Evolutionary conservation across 2,329 filamentous ascomycete species (phyloP).

Genomic region (Alternaria longipes): DNA sequence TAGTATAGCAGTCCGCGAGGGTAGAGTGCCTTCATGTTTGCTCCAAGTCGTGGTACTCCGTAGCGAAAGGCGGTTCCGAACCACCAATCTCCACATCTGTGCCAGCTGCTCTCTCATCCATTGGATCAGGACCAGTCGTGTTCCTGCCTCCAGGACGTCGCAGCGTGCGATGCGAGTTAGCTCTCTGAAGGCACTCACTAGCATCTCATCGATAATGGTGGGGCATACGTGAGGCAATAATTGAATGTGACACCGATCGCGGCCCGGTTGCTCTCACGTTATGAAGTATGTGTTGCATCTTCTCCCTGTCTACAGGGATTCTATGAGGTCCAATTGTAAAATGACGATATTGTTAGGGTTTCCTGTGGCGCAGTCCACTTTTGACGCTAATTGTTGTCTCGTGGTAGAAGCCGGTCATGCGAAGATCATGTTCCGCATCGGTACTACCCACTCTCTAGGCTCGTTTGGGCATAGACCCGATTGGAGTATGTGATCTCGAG

Average conservation of each 20-base stretch:
- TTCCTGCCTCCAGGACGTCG: not conserved
- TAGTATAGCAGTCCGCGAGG: not conserved
- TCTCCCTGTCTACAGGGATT: not conserved
- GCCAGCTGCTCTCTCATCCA: not conserved
- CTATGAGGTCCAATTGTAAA: not conserved
- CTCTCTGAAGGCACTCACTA: not conserved
- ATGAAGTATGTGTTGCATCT: not conserved
- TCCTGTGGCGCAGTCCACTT: not conserved
- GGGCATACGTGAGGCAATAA: not conserved
- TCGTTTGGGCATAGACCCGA: constrained; percentile 1
- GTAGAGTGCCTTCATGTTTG: not conserved
- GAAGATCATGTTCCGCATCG: not conserved
- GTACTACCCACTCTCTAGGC: not conserved
- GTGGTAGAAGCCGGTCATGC: not conserved
- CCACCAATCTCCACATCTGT: not conserved
- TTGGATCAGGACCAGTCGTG: not conserved
- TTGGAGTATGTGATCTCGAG: constrained; percentile 1
- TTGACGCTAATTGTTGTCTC: not conserved
- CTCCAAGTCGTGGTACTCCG: not conserved
- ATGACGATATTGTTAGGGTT: not conserved
- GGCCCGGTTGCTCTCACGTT: not conserved
- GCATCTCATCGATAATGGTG: not conserved
- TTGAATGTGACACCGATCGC: not conserved
- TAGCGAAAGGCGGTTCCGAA: not conserved
- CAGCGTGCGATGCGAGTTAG: not conserved